phyloP scores from a whole-genome alignment of 306 rosid genomes.

The Malus asiatica region DNA sequence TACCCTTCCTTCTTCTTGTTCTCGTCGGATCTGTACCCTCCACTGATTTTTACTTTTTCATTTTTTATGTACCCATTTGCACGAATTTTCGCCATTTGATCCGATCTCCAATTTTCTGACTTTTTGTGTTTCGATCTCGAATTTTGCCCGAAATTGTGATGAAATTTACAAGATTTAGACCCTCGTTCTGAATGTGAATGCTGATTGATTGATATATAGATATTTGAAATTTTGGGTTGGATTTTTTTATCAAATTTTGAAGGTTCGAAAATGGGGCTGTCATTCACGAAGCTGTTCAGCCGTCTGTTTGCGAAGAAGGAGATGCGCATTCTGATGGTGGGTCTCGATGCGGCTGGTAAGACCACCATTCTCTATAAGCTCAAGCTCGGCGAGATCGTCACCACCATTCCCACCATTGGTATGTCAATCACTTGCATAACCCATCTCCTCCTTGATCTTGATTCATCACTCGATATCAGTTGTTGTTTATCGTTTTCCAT shows the following conservation, averaged over 20 bases:
- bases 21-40: neutral
- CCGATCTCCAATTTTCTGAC: neutral
- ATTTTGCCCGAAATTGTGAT: neutral
- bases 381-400: conserved; percentile 89
- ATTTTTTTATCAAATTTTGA: conserved; percentile 8
- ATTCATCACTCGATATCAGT: neutral
- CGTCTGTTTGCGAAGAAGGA: conserved; percentile 88
- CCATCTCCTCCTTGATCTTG: neutral
- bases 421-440: neutral
- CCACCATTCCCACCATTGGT: conserved; percentile 97
- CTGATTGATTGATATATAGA: neutral
- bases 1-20: neutral
- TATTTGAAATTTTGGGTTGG: neutral
- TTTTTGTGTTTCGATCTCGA: neutral
- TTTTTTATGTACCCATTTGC: neutral
- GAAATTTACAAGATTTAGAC: neutral
- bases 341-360: conserved; percentile 97
- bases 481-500: neutral
- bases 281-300: conserved; percentile 86
- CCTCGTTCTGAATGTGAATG: neutral
- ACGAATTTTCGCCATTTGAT: neutral
- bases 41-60: neutral
- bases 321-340: conserved; percentile 96
- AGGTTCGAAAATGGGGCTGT: conserved; percentile 64
- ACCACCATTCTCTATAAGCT: conserved; percentile 88